Evolutionary conservation across 306 rosid genomes (phyloP).

Genomic region (Quercus suber): DNA sequence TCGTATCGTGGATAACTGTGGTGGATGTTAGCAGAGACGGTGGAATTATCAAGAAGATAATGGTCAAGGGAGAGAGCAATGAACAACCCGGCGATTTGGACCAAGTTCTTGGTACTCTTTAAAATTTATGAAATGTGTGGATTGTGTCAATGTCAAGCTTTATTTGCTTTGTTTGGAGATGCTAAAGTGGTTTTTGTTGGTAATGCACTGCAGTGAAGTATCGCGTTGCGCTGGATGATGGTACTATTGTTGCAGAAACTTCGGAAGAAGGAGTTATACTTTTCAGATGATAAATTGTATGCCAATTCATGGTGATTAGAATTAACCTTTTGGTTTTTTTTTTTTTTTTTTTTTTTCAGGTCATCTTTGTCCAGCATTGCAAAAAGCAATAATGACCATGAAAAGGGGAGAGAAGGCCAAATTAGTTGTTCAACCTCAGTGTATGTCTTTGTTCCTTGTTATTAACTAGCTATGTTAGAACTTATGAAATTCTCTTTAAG

Average conservation of each 20-base stretch:
- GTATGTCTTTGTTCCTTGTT: slow-evolving; percentile 39
- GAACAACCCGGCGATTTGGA: slow-evolving; percentile 54
- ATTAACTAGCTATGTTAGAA: slow-evolving; percentile 9
- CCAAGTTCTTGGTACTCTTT: slow-evolving; percentile 65
- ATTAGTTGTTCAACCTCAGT: slow-evolving; percentile 64
- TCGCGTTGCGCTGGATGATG: slow-evolving; percentile 45
- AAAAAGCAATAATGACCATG: slow-evolving; percentile 61
- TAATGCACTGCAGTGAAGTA: slow-evolving; percentile 48
- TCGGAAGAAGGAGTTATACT: slow-evolving; percentile 40
- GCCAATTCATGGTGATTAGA: neutral
- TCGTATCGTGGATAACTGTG: slow-evolving; percentile 57
- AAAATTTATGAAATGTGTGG: neutral
- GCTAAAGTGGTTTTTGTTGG: neutral
- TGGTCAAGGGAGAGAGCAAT: slow-evolving; percentile 41
- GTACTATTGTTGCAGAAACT: slow-evolving; percentile 52
- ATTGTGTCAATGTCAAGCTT: neutral
- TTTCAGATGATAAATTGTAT: neutral
- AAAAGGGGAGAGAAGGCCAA: slow-evolving; percentile 62
- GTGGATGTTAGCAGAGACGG: slow-evolving; percentile 62
- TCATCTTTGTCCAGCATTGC: slow-evolving; percentile 47
- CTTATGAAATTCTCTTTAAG: neutral
- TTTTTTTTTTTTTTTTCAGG: slow-evolving; percentile 46
- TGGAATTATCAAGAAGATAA: slow-evolving; percentile 60
- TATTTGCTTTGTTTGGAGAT: neutral
- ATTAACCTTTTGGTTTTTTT: slow-evolving; percentile 8